Base-by-base conservation (phyloP, 202 grass and related monocot species). In the Musa balbisiana region DNA sequence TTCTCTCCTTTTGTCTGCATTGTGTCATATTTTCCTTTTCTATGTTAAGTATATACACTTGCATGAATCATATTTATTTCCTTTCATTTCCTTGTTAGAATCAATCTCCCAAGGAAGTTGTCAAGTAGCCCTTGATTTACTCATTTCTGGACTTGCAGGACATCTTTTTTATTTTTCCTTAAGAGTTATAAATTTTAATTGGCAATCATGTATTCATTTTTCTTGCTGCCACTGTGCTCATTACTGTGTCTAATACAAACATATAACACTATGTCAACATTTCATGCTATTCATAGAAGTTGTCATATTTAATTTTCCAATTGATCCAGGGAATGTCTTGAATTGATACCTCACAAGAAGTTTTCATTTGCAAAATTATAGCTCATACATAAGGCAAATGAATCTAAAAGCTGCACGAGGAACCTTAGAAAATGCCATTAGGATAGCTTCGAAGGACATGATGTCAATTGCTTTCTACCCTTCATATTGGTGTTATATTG, bases 281-380 rank as follows among this genome's bases (percentile, higher is more conserved):
- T 43, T 43, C 56, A 60, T 69, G 29, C 25, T 51, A 5, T 51
- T 6, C 27, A 49, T 63, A 51, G 6, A 52, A 64, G 65, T 14
- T 52, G 8, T 78, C 4, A 8, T 53, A 76, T 55, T 43, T 78
- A 24, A 52, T 52, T 54, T 78, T 75, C 9, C 9, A 26, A 22
- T 52, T 55, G 19, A 10, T 17, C 3, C 53, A 81, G 78, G 71
- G 87, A 87, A 50, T 92, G 87, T 8, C 64, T 96, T 50, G 90
- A 82, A 54, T 73, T 90, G 55, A 92, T 90, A 75, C 92, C 92
- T 19, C 89, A 96, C 87, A 96, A 92, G 60, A 90, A 92, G 52
- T 88, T 90, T 62, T 90, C 87, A 2, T 96, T 92, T 73, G 81
- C 89, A 43, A 96, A 94, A 79, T 68, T 91, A 11, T 94, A 85